phyloP scores from a whole-genome alignment of 2,329 filamentous ascomycete genomes.

The Trichoderma oligosporum region DNA sequence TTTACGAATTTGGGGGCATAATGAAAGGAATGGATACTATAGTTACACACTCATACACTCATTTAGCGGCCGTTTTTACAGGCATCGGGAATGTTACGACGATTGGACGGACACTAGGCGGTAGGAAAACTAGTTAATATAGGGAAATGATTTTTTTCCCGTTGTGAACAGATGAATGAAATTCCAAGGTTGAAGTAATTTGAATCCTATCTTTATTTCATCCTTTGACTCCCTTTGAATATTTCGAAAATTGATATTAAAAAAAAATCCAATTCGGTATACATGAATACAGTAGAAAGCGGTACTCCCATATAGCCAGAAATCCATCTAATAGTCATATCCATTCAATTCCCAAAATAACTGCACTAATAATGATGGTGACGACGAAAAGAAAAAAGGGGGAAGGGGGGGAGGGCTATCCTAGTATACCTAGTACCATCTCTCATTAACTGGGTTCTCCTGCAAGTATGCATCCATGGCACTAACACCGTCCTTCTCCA shows the following conservation, averaged over 20 bases:
- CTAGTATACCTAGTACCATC: conserved; percentile 32
- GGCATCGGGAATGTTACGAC: no score
- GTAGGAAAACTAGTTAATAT: no score
- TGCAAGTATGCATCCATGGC: conserved; percentile 60
- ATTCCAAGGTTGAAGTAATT: neutral
- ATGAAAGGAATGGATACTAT: neutral
- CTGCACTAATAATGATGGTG: neutral
- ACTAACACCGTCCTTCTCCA: conserved; percentile 65
- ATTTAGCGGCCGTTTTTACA: no score
- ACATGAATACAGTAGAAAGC: conserved; percentile 3
- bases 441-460: conserved; percentile 32
- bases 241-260: neutral
- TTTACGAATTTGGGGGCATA: neutral
- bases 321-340: conserved; percentile 13
- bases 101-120: no score
- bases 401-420: neutral
- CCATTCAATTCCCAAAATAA: conserved; percentile 1
- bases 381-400: neutral
- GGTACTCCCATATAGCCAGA: conserved; percentile 6
- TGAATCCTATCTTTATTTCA: neutral
- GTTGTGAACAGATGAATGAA: no score
- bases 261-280: neutral
- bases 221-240: neutral
- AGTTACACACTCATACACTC: no score
- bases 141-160: no score